phyloP scores from a whole-genome alignment of 108 stramenopile species.

The Schizochytrium sp. region DNA sequence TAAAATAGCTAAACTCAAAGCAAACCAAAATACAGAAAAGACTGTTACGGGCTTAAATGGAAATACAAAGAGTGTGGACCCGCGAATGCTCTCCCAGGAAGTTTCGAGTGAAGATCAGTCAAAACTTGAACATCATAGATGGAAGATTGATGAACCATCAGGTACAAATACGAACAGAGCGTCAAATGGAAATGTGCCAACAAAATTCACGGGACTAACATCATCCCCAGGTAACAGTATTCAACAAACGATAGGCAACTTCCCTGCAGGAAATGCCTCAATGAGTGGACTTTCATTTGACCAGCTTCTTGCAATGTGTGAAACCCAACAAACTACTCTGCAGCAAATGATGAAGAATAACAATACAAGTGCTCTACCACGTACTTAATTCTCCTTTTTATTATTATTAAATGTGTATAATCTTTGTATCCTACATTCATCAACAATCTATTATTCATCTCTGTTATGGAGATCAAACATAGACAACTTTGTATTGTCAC shows the following conservation, averaged over 20 bases:
- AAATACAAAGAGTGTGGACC: background rate
- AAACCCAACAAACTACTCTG: background rate
- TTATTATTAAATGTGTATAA: background rate
- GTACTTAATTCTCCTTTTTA: background rate
- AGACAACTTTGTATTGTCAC: no score
- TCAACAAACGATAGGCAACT: background rate
- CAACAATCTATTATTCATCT: background rate
- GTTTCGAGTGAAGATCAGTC: no score
- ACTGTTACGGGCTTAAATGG: background rate
- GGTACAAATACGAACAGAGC: no score
- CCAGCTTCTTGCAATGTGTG: conserved; percentile 5
- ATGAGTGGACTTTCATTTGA: background rate
- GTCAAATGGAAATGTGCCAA: no score
- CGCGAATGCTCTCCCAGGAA: no score
- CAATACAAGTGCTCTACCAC: background rate
- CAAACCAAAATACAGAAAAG: background rate
- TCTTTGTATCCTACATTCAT: background rate
- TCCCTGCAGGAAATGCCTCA: background rate
- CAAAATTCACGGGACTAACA: no score
- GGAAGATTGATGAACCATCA: no score
- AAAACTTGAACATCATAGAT: no score
- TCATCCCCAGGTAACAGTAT: background rate
- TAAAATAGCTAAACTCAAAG: background rate
- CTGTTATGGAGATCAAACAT: background rate
- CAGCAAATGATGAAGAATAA: conserved; percentile 6